Base-by-base conservation (phyloP, 192 early-diverging fungal species). In the Umbelopsis ramanniana region DNA sequence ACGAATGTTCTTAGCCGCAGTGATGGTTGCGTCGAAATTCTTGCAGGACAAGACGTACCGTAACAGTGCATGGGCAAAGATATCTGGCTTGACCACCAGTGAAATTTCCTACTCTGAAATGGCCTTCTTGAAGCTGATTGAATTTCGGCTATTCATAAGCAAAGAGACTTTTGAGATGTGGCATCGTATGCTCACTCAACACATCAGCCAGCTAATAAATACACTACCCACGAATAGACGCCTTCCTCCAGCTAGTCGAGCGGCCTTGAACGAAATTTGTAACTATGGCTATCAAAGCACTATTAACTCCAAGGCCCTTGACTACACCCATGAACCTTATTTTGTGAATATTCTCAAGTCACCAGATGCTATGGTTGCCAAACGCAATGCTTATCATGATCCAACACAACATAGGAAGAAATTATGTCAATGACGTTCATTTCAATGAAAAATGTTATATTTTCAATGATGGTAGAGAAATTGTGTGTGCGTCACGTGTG, bases 31-130 rank as follows among this genome's bases (percentile, higher is more conserved):
- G 6, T 95, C 94, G 71, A 98, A 98, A 75, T 96, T 91, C 76
- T 86, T 93, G 67, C 89, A 89, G 72, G 96, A 98, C 84, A 89
- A 88, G 67, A 91, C 89, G 37, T 98, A 95, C 74, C 86, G 90
- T n/a, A 97, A 95, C 86, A 85, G 84, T 71, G 92, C 93, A 4
- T 98, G 96, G 96, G 85, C 94, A 52, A 94, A 93, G 82, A 95
- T 97, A 38, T 95, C 94, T 29, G 90, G 91, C 66, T 86, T 98
- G 17, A 82, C 89, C 17, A 84, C 91, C 52, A 60, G 78, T 17
- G 94, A 98, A 81, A 91, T 98, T 57, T 92, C 93, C 84, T 85
- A 85, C 45, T 89, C 91, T 77, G 96, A 98, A 83, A 81, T 91
- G 46, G 86, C 86, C 46, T 96, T 97, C 78, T 75, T 97, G 21